These are phyloP conservation scores for Coprinopsis marcescibilis DNA, from an alignment of 768 basidiomycete genomes.

Conservation along the genomic window DNA sequence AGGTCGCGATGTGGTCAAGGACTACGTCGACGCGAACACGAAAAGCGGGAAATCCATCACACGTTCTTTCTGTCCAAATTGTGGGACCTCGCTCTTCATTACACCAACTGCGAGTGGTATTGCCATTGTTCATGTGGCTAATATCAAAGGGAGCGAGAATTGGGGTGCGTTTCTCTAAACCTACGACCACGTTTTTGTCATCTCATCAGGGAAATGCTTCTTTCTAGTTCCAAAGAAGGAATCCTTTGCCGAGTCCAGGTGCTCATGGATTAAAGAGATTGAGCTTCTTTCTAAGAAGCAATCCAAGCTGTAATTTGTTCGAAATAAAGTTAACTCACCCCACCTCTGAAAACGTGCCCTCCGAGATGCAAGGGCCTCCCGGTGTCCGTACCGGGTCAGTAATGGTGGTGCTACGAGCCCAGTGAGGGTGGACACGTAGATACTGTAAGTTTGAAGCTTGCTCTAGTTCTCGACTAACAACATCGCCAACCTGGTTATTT, in stretches of 20 bases:
- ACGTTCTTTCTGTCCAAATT: constrained; percentile 26
- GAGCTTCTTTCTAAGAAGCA: constrained; percentile 7
- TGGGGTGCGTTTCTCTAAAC: constrained; percentile 17
- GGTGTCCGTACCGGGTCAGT: too few species aligned
- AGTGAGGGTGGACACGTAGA: too few species aligned
- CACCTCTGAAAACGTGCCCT: too few species aligned
- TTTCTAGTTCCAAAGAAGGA: constrained; percentile 11
- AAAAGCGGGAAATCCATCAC: constrained; percentile 21
- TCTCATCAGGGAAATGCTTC: background rate
- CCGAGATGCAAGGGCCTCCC: too few species aligned
- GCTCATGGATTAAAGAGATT: constrained; percentile 7
- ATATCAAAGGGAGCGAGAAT: constrained; percentile 17
- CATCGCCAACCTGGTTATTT: too few species aligned
- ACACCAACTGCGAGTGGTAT: constrained; percentile 17
- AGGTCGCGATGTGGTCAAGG: constrained; percentile 19
- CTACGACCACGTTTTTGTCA: background rate
- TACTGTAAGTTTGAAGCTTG: too few species aligned
- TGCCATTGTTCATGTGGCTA: constrained; percentile 18
- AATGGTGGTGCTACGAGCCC: too few species aligned
- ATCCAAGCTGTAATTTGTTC: too few species aligned
- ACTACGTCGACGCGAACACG: constrained; percentile 22
- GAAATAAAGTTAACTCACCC: too few species aligned
- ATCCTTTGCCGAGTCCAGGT: constrained; percentile 3
- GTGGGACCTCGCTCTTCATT: constrained; percentile 24
- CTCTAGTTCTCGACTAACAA: too few species aligned